These are phyloP conservation scores for Podospora tetraspora DNA, from an alignment of 495 filamentous ascomycete species.

Conservation along the genomic window DNA sequence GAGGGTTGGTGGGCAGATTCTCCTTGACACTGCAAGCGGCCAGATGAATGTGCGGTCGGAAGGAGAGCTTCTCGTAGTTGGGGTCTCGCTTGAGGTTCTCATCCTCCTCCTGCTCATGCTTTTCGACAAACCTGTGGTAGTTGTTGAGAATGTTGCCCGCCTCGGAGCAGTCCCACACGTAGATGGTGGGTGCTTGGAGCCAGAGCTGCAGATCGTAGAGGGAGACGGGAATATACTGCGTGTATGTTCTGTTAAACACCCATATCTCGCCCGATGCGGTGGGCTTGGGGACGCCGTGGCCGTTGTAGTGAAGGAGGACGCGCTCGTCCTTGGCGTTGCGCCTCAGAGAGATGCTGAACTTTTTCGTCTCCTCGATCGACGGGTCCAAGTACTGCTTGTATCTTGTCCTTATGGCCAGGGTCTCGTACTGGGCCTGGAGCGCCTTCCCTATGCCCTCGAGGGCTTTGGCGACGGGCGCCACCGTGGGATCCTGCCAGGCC, in stretches of 20 bases:
- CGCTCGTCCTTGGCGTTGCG: constrained; percentile 92
- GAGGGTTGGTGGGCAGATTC: constrained; percentile 92
- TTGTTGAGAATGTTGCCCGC: constrained; percentile 92
- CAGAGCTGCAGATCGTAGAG: constrained; percentile 93
- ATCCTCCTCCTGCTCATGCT: constrained; percentile 79
- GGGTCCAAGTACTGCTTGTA: constrained; percentile 97
- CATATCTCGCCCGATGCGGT: constrained; percentile 96
- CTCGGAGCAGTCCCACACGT: constrained; percentile 96
- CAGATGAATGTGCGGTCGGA: constrained; percentile 73
- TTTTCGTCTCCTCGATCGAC: constrained; percentile 93
- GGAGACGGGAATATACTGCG: constrained; percentile 96
- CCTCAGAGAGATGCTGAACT: constrained; percentile 83
- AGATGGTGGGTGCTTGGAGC: constrained; percentile 92
- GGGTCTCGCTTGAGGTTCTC: constrained; percentile 69
- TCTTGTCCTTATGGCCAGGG: constrained; percentile 82
- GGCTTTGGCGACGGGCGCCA: constrained; percentile 71
- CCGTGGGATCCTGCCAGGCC: constrained; percentile 92
- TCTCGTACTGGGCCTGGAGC: constrained; percentile 91
- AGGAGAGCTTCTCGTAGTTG: constrained; percentile 61
- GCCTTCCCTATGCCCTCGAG: constrained; percentile 95
- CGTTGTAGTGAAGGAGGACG: constrained; percentile 96
- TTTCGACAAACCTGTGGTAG: constrained; percentile 88
- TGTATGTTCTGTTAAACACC: constrained; percentile 99
- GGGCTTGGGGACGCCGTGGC: constrained; percentile 95
- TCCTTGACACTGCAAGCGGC: constrained; percentile 86